Base-by-base conservation (phyloP, 768 basidiomycete species). In the Russula compacta region DNA sequence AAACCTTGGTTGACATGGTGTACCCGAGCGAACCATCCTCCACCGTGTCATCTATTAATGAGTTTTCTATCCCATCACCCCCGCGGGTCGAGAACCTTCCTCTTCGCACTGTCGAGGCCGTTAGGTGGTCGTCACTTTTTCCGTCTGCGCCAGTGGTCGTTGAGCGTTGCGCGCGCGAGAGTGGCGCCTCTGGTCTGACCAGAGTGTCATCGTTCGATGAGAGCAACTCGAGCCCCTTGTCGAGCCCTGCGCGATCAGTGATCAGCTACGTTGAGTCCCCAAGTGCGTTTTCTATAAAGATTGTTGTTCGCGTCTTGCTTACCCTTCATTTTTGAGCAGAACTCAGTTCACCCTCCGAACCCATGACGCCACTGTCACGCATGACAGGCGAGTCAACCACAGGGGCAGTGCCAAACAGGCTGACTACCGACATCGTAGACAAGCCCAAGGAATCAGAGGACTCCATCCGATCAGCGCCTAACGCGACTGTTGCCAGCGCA, bases 71-170 rank as follows among this genome's bases (percentile, higher is more conserved):
- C 48, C 36, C 60, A 33, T 57, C 60, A 0, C 60, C 56, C 19
- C 44, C 50, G 3, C 33, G 19, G 39, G 15, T 61, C 21, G 32
- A 52, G 7, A 7, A 47, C 11, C 60, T 56, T 24, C 3, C 38
- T 9, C 17, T 46, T 51, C 55, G 14, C 36, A 38, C 60, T 11
- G 32, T 39, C 8, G 55, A 57, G 19, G 5, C 43, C 21, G 32
- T 47, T 17, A 55, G 29, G 8, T 61, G 60, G 55, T 57, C 60
- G 6, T 61, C 60, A 1, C 43, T 61, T 17, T 61, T 61, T 39
- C 60, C 60, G 2, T 52, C 60, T 39, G 56, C 56, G 2, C 60
- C 60, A 12, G 44, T 61, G 12, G 24, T 56, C 10, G 36, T 57
- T 21, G 59, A 59, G 29, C 55, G 42, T 10, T 29, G 29, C 2